Evolutionary conservation across 139 green algal genomes (phyloP).

Genomic region (Chlorella sp.): DNA sequence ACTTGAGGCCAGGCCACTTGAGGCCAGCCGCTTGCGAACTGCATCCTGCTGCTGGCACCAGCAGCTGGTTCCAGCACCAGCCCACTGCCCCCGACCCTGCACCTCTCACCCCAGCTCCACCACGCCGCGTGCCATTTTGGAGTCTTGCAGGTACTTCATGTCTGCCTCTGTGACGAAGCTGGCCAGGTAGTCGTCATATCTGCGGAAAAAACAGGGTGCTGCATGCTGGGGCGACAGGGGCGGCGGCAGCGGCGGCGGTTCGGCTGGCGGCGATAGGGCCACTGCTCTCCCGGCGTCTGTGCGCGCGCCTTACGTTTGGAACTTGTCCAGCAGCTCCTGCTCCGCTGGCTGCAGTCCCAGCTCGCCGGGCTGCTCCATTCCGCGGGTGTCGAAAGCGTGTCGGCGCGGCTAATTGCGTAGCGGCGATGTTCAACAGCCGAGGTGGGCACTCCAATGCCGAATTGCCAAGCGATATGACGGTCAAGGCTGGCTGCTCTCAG

Average conservation of each 20-base stretch:
- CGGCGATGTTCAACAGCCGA: too few relatives aligned
- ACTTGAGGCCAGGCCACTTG: too few relatives aligned
- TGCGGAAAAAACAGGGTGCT: conserved; percentile 33
- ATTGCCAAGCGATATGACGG: too few relatives aligned
- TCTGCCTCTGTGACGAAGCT: conserved; percentile 86
- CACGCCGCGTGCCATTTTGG: conserved; percentile 68
- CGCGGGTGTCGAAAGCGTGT: neutral
- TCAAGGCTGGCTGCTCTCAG: too few relatives aligned
- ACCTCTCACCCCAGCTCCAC: conserved; percentile 24
- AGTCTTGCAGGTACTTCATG: conserved; percentile 88
- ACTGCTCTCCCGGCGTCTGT: neutral
- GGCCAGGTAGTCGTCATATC: conserved; percentile 92
- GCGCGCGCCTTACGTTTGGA: neutral
- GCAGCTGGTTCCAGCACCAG: too few relatives aligned
- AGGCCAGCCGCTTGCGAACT: too few relatives aligned
- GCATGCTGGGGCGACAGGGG: neutral
- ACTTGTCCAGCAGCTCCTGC: neutral
- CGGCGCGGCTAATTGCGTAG: too few relatives aligned
- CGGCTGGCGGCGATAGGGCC: neutral
- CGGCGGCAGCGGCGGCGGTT: neutral
- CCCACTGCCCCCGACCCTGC: neutral
- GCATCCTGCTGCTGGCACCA: too few relatives aligned
- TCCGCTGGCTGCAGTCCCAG: neutral
- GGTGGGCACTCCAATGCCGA: too few relatives aligned
- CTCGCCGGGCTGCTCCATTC: neutral